phyloP scores from a whole-genome alignment of 495 filamentous ascomycete species.

The Xylaria grammica region DNA sequence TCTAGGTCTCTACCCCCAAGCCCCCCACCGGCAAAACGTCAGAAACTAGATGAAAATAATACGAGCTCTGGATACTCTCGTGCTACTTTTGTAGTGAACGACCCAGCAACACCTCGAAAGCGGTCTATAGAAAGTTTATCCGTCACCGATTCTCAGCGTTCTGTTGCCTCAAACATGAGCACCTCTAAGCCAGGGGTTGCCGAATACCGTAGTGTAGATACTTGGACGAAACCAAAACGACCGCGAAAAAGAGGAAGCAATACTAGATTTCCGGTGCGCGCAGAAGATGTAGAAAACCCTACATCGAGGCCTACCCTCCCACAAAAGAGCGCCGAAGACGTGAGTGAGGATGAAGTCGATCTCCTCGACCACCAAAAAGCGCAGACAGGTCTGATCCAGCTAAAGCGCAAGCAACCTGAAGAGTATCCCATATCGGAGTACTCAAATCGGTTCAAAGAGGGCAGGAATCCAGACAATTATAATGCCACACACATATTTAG shows the following conservation, averaged over 20 bases:
- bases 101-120: constrained; percentile 16
- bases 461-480: background rate
- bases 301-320: background rate
- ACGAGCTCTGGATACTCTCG: constrained; percentile 10
- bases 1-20: constrained; percentile 7
- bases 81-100: constrained; percentile 17
- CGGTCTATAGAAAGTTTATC: constrained; percentile 24
- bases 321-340: background rate
- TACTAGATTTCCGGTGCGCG: background rate
- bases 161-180: constrained; percentile 29
- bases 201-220: constrained; percentile 32
- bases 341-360: constrained; percentile 16
- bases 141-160: constrained; percentile 32
- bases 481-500: constrained; percentile 1
- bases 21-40: constrained; percentile 36
- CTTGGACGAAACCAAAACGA: constrained; percentile 1
- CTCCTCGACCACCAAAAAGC: background rate
- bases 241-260: background rate
- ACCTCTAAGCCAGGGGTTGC: constrained; percentile 22
- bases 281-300: background rate
- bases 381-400: background rate
- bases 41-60: constrained; percentile 20
- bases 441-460: constrained; percentile 18
- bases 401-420: background rate
- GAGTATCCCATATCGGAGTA: background rate